These are phyloP conservation scores for Leishmania tarentolae DNA, from an alignment of 208 protist species.

Conservation along the genomic window DNA sequence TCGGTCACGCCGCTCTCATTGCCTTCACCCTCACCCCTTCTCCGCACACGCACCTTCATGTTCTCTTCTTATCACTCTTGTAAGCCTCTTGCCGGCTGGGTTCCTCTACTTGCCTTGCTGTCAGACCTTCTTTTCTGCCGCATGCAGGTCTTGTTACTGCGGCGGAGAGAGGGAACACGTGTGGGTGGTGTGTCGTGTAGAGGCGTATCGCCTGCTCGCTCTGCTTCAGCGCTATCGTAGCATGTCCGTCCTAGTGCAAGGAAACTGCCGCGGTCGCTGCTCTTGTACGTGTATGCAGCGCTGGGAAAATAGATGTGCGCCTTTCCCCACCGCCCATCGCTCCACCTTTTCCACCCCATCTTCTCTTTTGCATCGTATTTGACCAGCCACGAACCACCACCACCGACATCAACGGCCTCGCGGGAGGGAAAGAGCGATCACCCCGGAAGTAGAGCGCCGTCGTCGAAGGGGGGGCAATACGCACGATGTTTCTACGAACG, in stretches of 20 bases:
- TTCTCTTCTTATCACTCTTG: too few species aligned
- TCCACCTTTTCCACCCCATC: neutral
- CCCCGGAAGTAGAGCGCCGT: neutral
- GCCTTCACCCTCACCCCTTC: too few species aligned
- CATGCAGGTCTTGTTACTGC: neutral
- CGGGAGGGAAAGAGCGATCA: neutral
- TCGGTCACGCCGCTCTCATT: too few species aligned
- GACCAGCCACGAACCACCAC: neutral
- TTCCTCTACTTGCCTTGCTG: too few species aligned
- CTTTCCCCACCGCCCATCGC: neutral
- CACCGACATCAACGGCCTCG: neutral
- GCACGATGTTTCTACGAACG: conserved; percentile 46
- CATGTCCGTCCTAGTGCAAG: neutral
- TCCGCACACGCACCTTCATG: too few species aligned
- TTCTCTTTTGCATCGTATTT: neutral
- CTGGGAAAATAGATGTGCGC: neutral
- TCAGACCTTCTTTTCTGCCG: too few species aligned
- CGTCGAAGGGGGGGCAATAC: neutral
- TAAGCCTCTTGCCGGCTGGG: too few species aligned
- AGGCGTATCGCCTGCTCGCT: neutral
- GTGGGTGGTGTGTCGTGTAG: neutral
- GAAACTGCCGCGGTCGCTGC: neutral
- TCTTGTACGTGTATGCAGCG: neutral
- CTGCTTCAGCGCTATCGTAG: neutral
- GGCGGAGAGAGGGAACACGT: too few species aligned